phyloP scores from a whole-genome alignment of 352 stramenopile species.

The Peronospora tabacina region DNA sequence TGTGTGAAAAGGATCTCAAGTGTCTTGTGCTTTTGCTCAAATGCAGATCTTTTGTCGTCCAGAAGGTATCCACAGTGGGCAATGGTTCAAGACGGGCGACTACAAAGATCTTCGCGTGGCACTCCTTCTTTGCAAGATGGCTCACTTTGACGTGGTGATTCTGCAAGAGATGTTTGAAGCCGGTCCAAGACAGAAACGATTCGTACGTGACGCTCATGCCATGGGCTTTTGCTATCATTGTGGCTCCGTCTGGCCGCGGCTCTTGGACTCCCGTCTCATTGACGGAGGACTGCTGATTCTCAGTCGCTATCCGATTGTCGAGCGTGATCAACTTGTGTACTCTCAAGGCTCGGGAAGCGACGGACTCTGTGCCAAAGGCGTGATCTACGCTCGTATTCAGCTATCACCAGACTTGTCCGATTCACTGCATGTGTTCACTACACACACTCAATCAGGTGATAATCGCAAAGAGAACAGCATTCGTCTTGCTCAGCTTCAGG shows the following conservation, averaged over 20 bases:
- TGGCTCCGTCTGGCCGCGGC: conserved; percentile 56
- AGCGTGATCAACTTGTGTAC: conserved; percentile 53
- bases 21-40: not conserved
- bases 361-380: conserved; percentile 65
- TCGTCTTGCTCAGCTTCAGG: conserved; percentile 46
- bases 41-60: conserved; percentile 64
- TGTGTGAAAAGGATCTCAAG: conserved; percentile 1
- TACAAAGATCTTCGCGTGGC: conserved; percentile 63
- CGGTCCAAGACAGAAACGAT: conserved; percentile 43
- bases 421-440: conserved; percentile 78
- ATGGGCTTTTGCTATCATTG: conserved; percentile 72
- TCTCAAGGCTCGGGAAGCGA: conserved; percentile 53
- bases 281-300: conserved; percentile 74
- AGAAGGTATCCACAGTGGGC: conserved; percentile 65
- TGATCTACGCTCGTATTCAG: conserved; percentile 70
- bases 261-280: conserved; percentile 50
- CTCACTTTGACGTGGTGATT: conserved; percentile 62
- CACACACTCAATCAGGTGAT: conserved; percentile 75
- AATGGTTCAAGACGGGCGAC: conserved; percentile 64
- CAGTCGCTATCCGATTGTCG: conserved; percentile 74
- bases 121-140: conserved; percentile 66
- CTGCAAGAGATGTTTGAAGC: conserved; percentile 80
- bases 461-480: conserved; percentile 39
- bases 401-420: conserved; percentile 57
- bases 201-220: conserved; percentile 42